Evolutionary conservation across 2,329 filamentous ascomycete genomes (phyloP), one percentile per base, ranked within the genome.

Genomic region (Pseudogymnoascus sp.): DNA sequence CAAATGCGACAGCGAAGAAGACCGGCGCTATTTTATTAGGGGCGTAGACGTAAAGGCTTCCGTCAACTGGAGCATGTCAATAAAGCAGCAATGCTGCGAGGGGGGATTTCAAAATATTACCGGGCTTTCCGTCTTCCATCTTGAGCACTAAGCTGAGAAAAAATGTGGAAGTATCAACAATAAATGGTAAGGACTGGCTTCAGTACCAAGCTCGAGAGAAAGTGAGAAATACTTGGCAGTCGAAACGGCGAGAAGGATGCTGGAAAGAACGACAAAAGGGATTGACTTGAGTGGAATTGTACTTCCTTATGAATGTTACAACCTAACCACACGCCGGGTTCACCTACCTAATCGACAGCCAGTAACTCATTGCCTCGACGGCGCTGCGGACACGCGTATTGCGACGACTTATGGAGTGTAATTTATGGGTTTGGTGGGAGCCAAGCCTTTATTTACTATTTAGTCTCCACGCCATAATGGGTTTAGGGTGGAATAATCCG

Each of bases 11-110:
- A 7, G 77, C 73, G 69, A 84, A 84, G 60, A 82, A 66, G 28
- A 83, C 76, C 0, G 82, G 79, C 0, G 80, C 79, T 3, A 67
- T 73, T 67, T 80, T 80, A 69, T 79, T 81, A 0, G 82, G 82
- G 14, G 75, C 75, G 62, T 82, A 83, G 65, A 78, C 62, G 58
- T 71, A 76, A 14, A 76, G 67, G 45, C 74, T 76, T 5, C 64
- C 58, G 9, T 60, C 55, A 28, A 62, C 61, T 62, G n/a, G 42
- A 19, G 4, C 1, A 33, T 61, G 59, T 61, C 4, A 61, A 52
- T 61, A n/a, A 22, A 28, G 16, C 7, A n/a, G 4, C n/a, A 12
- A 30, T 23, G 19, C 3, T 28, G 7, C 33, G 6, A 49, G 19
- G 9, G 3, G 7, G 23, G 4, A 11, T 28, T 16, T 9, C 11